Conservation (phyloP, 768 basidiomycete genomes). For the Pleurotus giganteus region DNA sequence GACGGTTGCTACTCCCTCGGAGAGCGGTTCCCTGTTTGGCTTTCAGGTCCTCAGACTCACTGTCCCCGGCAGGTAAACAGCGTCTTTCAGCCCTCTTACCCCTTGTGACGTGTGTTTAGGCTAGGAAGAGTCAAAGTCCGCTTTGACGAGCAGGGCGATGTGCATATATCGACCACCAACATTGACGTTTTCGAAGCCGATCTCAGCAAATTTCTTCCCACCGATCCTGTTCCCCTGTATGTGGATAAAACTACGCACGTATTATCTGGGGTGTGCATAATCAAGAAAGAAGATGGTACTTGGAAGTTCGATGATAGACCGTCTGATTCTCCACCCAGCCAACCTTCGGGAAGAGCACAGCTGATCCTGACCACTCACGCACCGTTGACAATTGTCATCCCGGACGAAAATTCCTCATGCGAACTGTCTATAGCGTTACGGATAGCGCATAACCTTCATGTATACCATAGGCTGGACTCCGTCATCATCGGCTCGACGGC, state of each 20-base stretch:
- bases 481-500: slow-evolving; percentile 51
- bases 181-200: background rate
- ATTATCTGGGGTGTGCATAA: background rate
- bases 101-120: slow-evolving; percentile 1
- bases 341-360: slow-evolving; percentile 59
- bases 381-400: slow-evolving; percentile 57
- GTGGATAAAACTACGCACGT: background rate
- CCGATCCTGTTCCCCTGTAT: background rate
- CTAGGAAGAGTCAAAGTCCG: slow-evolving; percentile 2
- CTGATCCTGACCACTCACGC: slow-evolving; percentile 54
- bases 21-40: slow-evolving; percentile 70
- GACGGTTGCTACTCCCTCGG: slow-evolving; percentile 67
- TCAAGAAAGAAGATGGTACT: slow-evolving; percentile 3
- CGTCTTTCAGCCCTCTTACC: background rate
- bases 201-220: background rate
- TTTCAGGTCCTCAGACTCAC: slow-evolving; percentile 59
- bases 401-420: slow-evolving; percentile 26
- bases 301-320: slow-evolving; percentile 13
- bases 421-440: slow-evolving; percentile 58
- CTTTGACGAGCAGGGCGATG: background rate
- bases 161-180: background rate
- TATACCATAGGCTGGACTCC: slow-evolving; percentile 70
- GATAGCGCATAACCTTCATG: slow-evolving; percentile 62
- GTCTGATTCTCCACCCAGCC: slow-evolving; percentile 1
- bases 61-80: slow-evolving; percentile 65